These are phyloP conservation scores for Ogataea minuta DNA, from an alignment of 805 yeast species.

Conservation along the genomic window DNA sequence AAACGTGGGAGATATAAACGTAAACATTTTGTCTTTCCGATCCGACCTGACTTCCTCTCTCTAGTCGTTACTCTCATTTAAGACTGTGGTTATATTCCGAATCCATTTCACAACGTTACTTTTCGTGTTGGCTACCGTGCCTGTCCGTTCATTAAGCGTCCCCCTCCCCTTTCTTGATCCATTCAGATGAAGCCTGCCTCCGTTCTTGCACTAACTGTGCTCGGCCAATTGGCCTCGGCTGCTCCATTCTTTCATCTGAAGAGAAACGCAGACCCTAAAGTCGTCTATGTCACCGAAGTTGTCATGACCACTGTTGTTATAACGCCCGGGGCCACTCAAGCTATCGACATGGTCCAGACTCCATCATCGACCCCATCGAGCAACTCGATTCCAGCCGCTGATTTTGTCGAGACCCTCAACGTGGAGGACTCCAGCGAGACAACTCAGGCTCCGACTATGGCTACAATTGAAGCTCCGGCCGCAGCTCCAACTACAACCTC, in stretches of 20 bases:
- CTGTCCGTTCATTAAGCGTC: constrained; percentile 1
- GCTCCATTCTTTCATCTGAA: constrained; percentile 25
- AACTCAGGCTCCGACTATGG: constrained; percentile 3
- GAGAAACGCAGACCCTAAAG: constrained; percentile 22
- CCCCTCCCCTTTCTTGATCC: background rate
- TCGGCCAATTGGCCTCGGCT: constrained; percentile 23
- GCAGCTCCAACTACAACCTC: constrained; percentile 11
- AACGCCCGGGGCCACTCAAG: constrained; percentile 22
- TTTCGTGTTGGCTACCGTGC: background rate
- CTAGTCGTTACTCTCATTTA: background rate
- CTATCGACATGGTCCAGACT: constrained; percentile 14
- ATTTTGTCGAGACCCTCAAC: background rate
- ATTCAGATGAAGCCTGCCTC: constrained; percentile 19
- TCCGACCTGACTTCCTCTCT: background rate
- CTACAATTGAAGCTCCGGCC: too few relatives aligned
- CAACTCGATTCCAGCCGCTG: constrained; percentile 6
- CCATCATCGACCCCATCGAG: constrained; percentile 8
- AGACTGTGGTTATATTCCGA: background rate
- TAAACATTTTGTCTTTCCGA: constrained; percentile 1
- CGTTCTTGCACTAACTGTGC: constrained; percentile 20
- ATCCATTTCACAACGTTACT: background rate
- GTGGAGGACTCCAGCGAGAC: constrained; percentile 2
- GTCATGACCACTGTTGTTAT: constrained; percentile 25
- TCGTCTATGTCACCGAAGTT: constrained; percentile 25
- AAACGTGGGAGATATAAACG: constrained; percentile 7